phyloP scores from a whole-genome alignment of 306 rosid genomes.

The Rubus parviflorus region DNA sequence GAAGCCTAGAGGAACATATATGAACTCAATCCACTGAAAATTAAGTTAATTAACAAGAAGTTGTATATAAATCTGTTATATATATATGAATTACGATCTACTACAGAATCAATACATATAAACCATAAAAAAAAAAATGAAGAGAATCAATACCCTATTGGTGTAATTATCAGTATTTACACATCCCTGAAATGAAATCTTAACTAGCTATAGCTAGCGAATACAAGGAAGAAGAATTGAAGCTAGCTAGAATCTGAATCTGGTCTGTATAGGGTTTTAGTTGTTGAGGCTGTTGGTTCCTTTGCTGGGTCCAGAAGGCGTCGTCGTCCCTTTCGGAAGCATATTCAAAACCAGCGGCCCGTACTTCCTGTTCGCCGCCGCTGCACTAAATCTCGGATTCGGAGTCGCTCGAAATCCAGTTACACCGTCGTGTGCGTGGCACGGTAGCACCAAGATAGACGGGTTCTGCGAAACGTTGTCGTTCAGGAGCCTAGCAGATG shows the following conservation, averaged over 20 bases:
- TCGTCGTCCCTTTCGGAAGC: conserved; percentile 63
- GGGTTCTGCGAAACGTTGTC: background rate
- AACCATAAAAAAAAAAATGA: background rate
- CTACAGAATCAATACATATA: background rate
- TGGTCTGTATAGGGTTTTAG: conserved; percentile 23
- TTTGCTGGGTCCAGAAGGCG: conserved; percentile 71
- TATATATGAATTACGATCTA: background rate
- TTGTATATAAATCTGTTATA: background rate
- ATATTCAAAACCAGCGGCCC: conserved; percentile 44
- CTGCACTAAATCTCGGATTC: conserved; percentile 21
- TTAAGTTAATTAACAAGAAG: background rate
- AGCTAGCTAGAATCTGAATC: background rate
- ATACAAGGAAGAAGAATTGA: conserved; percentile 2
- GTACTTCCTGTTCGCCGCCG: conserved; percentile 24
- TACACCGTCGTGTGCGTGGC: background rate
- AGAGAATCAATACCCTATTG: background rate
- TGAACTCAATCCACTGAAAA: background rate
- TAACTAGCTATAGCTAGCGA: background rate
- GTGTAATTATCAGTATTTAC: conserved; percentile 17
- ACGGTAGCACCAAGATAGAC: background rate
- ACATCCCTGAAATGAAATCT: background rate
- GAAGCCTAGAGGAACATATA: background rate
- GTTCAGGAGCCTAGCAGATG: conserved; percentile 5
- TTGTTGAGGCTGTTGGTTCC: conserved; percentile 48
- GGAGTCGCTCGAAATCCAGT: background rate